These are phyloP conservation scores for Amylocarpus encephaloides DNA, from an alignment of 2,329 filamentous ascomycete species.

Conservation along the genomic window DNA sequence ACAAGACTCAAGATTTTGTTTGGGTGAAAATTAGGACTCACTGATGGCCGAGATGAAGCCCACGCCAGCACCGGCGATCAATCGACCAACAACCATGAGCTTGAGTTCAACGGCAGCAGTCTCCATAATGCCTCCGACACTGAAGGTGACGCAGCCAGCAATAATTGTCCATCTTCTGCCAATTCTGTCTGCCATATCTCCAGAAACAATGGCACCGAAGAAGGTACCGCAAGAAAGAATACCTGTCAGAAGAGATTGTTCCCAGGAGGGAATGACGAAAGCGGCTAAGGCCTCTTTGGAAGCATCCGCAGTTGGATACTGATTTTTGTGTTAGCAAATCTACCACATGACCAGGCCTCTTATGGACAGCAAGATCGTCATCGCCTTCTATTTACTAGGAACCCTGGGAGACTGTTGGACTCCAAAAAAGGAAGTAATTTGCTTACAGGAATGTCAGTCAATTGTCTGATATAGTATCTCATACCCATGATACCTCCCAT, in stretches of 20 bases:
- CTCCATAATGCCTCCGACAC: constrained; percentile 58
- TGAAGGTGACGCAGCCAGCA: constrained; percentile 57
- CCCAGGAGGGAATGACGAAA: constrained; percentile 37
- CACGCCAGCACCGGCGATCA: constrained; percentile 71
- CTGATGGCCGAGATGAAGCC: constrained; percentile 72
- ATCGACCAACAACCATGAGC: constrained; percentile 52
- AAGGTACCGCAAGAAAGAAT: constrained; percentile 73
- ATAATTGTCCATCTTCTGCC: constrained; percentile 70
- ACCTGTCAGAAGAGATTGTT: constrained; percentile 29
- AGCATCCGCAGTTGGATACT: constrained; percentile 16
- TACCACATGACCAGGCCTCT: not conserved
- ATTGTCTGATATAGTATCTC: constrained; percentile 35
- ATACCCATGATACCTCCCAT: constrained; percentile 54
- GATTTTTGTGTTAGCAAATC: not conserved
- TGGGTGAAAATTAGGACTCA: not conserved
- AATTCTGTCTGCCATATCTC: constrained; percentile 64
- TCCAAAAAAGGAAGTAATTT: not conserved
- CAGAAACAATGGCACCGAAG: constrained; percentile 71
- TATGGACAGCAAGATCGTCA: not conserved
- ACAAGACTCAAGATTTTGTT: not conserved
- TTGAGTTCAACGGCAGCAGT: constrained; percentile 48
- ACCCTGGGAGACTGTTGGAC: too few relatives aligned
- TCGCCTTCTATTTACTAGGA: too few relatives aligned
- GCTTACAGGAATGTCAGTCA: constrained; percentile 14
- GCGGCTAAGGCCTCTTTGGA: constrained; percentile 10